Evolutionary conservation across 2,329 filamentous ascomycete species (phyloP).

Genomic region (Pyrenophora tritici-repentis): DNA sequence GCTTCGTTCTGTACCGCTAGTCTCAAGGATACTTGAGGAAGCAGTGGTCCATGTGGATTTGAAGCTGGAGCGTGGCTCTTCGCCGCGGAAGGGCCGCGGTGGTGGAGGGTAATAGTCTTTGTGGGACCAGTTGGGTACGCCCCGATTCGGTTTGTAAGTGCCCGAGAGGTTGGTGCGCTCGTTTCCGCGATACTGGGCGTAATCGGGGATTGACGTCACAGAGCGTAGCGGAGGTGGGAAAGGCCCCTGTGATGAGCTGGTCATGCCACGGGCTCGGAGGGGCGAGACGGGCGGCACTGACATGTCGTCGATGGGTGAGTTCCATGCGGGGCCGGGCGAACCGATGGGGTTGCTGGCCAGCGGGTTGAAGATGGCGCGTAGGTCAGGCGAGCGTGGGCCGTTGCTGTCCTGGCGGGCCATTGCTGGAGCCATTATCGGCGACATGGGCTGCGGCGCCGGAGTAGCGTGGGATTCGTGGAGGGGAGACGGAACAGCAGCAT

Average conservation of each 20-base stretch:
- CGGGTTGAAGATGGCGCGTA: constrained; percentile 41
- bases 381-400: constrained; percentile 36
- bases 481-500: constrained; percentile 38
- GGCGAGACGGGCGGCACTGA: constrained; percentile 17
- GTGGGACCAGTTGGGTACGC: constrained; percentile 45
- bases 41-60: constrained; percentile 64
- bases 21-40: constrained; percentile 61
- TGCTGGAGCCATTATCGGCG: constrained; percentile 32
- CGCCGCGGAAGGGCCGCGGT: constrained; percentile 36
- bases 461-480: constrained; percentile 29
- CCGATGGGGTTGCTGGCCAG: constrained; percentile 44
- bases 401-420: constrained; percentile 35
- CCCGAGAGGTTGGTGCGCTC: constrained; percentile 40
- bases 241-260: constrained; percentile 37
- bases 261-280: constrained; percentile 39
- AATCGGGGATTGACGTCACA: constrained; percentile 47
- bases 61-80: constrained; percentile 61
- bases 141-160: constrained; percentile 44
- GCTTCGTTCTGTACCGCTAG: constrained; percentile 76
- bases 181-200: constrained; percentile 35
- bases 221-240: constrained; percentile 39
- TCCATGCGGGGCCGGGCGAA: constrained; percentile 30
- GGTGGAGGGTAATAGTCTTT: constrained; percentile 38
- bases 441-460: constrained; percentile 25
- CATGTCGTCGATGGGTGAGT: constrained; percentile 29